Conservation (phyloP, 257 asterid species). For the Penstemon davidsonii region DNA sequence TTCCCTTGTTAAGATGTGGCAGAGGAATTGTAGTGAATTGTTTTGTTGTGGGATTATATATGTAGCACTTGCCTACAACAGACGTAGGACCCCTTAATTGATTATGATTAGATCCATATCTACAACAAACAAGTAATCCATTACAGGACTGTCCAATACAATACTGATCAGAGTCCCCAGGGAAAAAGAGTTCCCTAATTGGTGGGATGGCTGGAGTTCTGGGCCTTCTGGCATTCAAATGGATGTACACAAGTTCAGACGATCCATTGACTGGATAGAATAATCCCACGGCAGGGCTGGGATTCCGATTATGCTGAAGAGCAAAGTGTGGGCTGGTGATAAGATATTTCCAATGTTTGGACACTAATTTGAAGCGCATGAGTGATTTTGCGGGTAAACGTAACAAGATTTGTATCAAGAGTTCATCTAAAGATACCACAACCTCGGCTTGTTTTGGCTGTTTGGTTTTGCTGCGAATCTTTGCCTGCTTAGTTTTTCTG, state of each 20-base stretch:
- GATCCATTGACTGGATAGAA: neutral
- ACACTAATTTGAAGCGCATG: constrained; percentile 39
- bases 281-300: constrained; percentile 28
- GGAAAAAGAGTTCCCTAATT: constrained; percentile 8
- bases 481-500: too few species aligned
- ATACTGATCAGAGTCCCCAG: constrained; percentile 25
- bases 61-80: constrained; percentile 14
- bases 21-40: constrained; percentile 29
- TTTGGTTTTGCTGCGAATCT: too few species aligned
- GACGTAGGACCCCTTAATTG: neutral
- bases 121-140: constrained; percentile 40
- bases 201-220: neutral
- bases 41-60: constrained; percentile 36
- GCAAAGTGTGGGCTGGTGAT: constrained; percentile 36
- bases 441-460: constrained; percentile 10
- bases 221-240: neutral
- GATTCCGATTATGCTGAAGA: constrained; percentile 3
- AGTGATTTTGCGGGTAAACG: constrained; percentile 30
- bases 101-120: neutral
- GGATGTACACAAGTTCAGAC: neutral
- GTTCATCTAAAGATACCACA: constrained; percentile 16
- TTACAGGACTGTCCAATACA: constrained; percentile 42
- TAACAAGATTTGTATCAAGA: constrained; percentile 22
- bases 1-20: constrained; percentile 8
- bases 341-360: constrained; percentile 38